phyloP scores from a whole-genome alignment of 345 rosid genomes.

The Pseudoturritis turrita region DNA sequence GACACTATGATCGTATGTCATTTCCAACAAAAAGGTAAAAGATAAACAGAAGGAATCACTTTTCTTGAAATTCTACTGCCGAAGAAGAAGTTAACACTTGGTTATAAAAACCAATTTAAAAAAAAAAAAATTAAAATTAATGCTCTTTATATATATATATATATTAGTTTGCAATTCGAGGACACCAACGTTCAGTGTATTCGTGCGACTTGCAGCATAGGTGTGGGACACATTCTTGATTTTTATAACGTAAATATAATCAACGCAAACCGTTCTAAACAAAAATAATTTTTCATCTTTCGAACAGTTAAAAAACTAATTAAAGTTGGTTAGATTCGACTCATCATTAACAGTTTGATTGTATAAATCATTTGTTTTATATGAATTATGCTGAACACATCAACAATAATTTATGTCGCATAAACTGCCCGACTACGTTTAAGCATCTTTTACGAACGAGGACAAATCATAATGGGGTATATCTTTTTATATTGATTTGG shows the following conservation, averaged over 20 bases:
- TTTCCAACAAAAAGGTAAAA: conserved; percentile 13
- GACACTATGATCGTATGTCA: conserved; percentile 16
- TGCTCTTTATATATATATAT: neutral
- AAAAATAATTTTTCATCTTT: neutral
- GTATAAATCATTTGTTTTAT: conserved; percentile 2
- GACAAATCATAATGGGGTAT: neutral
- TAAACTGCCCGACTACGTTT: conserved; percentile 13
- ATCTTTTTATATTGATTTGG: conserved; percentile 39
- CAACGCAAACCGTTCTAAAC: neutral
- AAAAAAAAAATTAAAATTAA: neutral
- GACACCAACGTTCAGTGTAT: conserved; percentile 17
- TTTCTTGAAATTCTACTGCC: neutral
- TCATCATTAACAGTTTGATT: conserved; percentile 16
- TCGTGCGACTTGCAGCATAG: conserved; percentile 6
- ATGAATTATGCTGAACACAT: conserved; percentile 20
- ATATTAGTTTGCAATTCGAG: conserved; percentile 3
- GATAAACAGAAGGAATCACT: conserved; percentile 22
- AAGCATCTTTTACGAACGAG: conserved; percentile 27
- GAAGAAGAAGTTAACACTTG: neutral
- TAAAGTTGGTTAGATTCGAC: conserved; percentile 14
- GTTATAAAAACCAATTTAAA: neutral
- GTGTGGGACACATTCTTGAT: conserved; percentile 5
- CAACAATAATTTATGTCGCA: conserved; percentile 12
- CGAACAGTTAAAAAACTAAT: neutral
- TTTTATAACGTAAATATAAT: neutral